Percentiles rank a stretch among this genome's conserved stretches.
Evolutionary conservation across 2,329 filamentous ascomycete genomes (phyloP).

Genomic region (Karstenula rhodostoma): DNA sequence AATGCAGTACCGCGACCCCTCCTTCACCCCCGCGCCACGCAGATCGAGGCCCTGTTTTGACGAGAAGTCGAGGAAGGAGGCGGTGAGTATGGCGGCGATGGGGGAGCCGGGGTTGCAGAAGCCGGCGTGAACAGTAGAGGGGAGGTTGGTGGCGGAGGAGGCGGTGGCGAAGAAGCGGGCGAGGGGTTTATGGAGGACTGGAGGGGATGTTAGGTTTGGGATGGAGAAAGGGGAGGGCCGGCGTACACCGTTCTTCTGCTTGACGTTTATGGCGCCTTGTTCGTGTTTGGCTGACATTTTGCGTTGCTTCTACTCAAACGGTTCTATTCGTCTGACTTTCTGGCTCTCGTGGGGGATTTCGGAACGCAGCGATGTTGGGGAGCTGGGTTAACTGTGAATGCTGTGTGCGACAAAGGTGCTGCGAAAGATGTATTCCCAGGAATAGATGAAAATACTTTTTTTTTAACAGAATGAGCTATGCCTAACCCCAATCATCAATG

Average conservation of each 20-base stretch:
- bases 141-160: slow-evolving; percentile 15
- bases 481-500: slow-evolving; percentile 8
- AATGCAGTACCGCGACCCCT: slow-evolving; percentile 67
- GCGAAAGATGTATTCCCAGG: neutral
- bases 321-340: neutral
- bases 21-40: slow-evolving; percentile 60
- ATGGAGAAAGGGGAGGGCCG: neutral
- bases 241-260: slow-evolving; percentile 35
- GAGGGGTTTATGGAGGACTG: slow-evolving; percentile 37
- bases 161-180: slow-evolving; percentile 10
- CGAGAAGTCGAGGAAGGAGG: slow-evolving; percentile 67
- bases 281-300: slow-evolving; percentile 32
- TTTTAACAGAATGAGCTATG: neutral
- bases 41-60: slow-evolving; percentile 66
- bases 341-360: neutral
- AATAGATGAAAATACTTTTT: neutral
- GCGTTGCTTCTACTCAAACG: neutral
- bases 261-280: slow-evolving; percentile 36
- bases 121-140: slow-evolving; percentile 22
- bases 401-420: neutral
- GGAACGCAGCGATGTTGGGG: neutral
- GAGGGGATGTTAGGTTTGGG: neutral
- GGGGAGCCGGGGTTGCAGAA: slow-evolving; percentile 37
- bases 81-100: slow-evolving; percentile 64
- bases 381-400: too few species aligned